Percentiles rank a stretch among this genome's conserved stretches.
These are phyloP conservation scores for Asterochloris erici DNA, from an alignment of 139 green algal species.

Conservation along the genomic window DNA sequence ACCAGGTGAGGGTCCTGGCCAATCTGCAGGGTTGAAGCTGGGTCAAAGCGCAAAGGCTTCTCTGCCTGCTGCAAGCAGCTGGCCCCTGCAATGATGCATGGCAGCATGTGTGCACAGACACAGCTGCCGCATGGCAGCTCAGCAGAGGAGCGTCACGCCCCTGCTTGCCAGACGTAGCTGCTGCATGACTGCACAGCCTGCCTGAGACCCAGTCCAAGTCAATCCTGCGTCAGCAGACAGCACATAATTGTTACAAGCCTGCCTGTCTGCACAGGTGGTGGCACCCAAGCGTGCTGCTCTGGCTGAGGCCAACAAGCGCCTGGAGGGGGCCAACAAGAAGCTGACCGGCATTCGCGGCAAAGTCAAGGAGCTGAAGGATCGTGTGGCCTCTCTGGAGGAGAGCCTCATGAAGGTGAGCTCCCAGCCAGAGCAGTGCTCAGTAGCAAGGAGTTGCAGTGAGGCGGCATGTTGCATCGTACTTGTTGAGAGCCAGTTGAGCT, in stretches of 20 bases:
- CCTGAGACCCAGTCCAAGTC: no score
- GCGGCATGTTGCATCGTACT: background rate
- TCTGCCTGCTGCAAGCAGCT: background rate
- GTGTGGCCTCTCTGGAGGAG: conserved; percentile 75
- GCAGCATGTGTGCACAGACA: background rate
- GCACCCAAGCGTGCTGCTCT: conserved; percentile 81
- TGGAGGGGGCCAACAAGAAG: conserved; percentile 84
- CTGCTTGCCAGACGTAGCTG: background rate
- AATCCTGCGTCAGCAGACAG: no score
- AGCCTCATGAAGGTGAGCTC: conserved; percentile 57
- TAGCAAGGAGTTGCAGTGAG: background rate
- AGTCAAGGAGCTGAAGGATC: conserved; percentile 82
- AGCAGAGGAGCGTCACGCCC: background rate
- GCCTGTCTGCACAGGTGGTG: conserved; percentile 61
- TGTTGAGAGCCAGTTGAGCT: background rate
- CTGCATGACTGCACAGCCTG: no score
- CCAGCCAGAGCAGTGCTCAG: background rate
- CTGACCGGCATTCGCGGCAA: conserved; percentile 71
- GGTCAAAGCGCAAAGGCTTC: no score
- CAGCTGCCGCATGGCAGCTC: no score
- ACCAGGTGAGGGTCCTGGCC: conserved; percentile 56
- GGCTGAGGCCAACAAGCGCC: conserved; percentile 78
- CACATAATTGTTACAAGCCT: no score
- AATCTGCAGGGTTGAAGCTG: no score
- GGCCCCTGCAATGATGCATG: background rate